phyloP scores from a whole-genome alignment of 257 asterid genomes.

The Anisodus acutangulus region DNA sequence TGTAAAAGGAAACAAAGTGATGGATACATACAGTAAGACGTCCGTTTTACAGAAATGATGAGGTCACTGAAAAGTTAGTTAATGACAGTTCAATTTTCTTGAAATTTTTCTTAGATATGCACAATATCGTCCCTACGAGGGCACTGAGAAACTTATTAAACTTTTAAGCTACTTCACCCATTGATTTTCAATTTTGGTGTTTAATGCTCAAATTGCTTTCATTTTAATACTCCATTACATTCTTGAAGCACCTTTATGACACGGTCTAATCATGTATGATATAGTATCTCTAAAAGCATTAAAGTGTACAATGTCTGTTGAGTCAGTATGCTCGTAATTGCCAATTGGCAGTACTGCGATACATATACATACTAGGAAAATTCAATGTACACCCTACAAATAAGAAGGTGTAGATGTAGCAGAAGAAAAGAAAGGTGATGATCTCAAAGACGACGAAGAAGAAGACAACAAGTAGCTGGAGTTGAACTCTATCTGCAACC shows the following conservation, averaged over 20 bases:
- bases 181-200: background rate
- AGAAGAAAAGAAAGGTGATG: slow-evolving; percentile 64
- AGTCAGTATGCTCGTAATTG: background rate
- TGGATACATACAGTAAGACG: no score
- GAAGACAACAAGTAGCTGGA: slow-evolving; percentile 44
- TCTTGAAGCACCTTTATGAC: background rate
- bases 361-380: slow-evolving; percentile 21
- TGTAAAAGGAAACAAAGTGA: no score
- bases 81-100: no score
- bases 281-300: background rate
- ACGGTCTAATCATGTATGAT: background rate
- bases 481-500: slow-evolving; percentile 79
- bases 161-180: background rate
- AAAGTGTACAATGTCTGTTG: background rate
- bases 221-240: background rate
- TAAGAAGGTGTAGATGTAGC: slow-evolving; percentile 49
- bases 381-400: slow-evolving; percentile 4
- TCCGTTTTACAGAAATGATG: no score
- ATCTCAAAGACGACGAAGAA: slow-evolving; percentile 43
- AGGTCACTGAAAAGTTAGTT: no score
- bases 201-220: background rate
- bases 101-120: no score
- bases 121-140: no score
- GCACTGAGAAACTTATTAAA: background rate
- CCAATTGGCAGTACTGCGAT: background rate